Evolutionary conservation across 2,329 filamentous ascomycete genomes (phyloP).

Genomic region (Trichoderma aggressivum): DNA sequence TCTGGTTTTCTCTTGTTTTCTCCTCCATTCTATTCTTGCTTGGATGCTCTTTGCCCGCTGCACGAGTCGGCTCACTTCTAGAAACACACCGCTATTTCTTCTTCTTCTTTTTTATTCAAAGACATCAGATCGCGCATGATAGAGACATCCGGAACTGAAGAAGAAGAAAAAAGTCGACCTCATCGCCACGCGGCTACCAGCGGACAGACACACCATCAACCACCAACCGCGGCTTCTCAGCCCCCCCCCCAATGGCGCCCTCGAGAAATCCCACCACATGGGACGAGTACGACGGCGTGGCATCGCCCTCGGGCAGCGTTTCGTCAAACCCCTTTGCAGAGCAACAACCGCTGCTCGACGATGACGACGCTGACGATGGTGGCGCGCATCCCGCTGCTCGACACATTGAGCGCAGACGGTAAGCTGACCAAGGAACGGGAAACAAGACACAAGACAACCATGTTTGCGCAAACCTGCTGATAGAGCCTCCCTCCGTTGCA

Average conservation of each 20-base stretch:
- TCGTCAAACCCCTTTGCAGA: constrained; percentile 43
- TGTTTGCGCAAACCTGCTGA: background rate
- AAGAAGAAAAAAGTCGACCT: background rate
- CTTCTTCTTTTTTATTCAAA: background rate
- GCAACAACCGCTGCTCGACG: constrained; percentile 44
- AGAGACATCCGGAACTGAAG: background rate
- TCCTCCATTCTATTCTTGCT: background rate
- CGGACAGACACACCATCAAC: background rate
- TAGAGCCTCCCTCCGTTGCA: background rate
- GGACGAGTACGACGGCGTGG: constrained; percentile 45
- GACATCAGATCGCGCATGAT: background rate
- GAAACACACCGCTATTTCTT: background rate
- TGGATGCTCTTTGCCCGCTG: background rate
- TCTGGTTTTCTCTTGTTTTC: background rate
- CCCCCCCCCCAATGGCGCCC: constrained; percentile 28
- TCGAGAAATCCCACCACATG: constrained; percentile 42
- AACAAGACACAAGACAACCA: background rate
- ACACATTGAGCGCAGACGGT: constrained; percentile 31
- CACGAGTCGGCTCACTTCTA: background rate
- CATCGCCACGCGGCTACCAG: background rate
- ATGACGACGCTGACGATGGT: constrained; percentile 12
- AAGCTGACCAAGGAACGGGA: constrained; percentile 12
- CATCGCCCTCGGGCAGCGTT: constrained; percentile 42
- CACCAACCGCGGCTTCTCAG: background rate
- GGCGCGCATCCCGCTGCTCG: constrained; percentile 18